Evolutionary conservation across 2,329 filamentous ascomycete genomes (phyloP).

Genomic region (Magnaporthiopsis poae): DNA sequence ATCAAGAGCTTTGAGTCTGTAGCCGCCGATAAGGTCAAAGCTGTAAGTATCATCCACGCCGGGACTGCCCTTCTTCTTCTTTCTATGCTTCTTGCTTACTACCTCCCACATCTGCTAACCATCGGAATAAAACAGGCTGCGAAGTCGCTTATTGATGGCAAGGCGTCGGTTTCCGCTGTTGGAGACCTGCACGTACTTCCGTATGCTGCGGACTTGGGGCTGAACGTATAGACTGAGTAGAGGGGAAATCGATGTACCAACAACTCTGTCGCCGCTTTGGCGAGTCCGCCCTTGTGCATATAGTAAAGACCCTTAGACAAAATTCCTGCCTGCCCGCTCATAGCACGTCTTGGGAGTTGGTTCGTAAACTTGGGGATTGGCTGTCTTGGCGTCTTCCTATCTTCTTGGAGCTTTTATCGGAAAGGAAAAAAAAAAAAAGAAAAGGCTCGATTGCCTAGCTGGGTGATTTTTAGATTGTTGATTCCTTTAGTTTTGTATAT

Average conservation of each 20-base stretch:
- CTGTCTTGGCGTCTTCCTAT: background rate
- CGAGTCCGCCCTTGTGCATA: constrained; percentile 33
- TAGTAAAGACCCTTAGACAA: constrained; percentile 14
- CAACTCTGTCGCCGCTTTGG: constrained; percentile 26
- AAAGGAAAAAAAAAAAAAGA: background rate
- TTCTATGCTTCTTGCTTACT: background rate
- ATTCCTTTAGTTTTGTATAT: background rate
- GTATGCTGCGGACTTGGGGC: constrained; percentile 85
- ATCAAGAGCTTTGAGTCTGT: constrained; percentile 72
- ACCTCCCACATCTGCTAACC: constrained; percentile 16
- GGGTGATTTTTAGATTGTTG: background rate
- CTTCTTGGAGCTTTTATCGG: background rate
- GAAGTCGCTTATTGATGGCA: constrained; percentile 70
- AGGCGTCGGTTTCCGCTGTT: constrained; percentile 79
- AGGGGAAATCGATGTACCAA: constrained; percentile 29
- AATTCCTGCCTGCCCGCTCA: constrained; percentile 4
- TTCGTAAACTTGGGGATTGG: background rate
- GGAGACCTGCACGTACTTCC: constrained; percentile 87
- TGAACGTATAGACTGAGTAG: constrained; percentile 66
- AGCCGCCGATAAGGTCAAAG: constrained; percentile 73
- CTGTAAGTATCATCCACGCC: constrained; percentile 45
- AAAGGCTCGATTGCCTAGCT: background rate
- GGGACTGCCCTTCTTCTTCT: background rate
- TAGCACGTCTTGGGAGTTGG: background rate
- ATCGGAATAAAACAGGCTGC: constrained; percentile 51